Base-by-base conservation (phyloP, 768 basidiomycete genomes). In the Pholiota microspora region DNA sequence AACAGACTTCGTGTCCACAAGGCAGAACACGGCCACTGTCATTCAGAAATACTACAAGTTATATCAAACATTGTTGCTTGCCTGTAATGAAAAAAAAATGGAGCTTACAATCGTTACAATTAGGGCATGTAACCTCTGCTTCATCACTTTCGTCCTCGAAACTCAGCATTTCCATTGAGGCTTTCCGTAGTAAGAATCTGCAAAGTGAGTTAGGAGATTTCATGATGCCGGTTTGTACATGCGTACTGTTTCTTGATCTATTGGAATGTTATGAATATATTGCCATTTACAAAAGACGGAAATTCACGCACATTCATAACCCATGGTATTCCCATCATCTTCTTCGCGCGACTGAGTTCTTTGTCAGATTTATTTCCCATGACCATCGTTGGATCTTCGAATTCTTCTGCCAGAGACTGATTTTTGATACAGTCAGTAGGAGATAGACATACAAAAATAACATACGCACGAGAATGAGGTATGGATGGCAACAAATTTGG, bases 401-500 rank as follows among this genome's bases (percentile, higher is more conserved):
- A 75, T 0, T 69, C 77, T 18, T 77, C 77, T 0, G 51, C 51
- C 55, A 73, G 71, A 23, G 72, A 70, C 77, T 79, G 36, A 7
- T 10, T 28, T 28, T 21, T 4, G n/a, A 8, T 40, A 7, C 32
- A 25, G 4, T 21, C n/a, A 35, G 35, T 18, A 51, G 21, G 38
- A 23, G n/a, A 29, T 27, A 13, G 5, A 7, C 24, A 28, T 8
- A 4, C 10, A 34, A 25, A 34, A n/a, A 25, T 23, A 40, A 55
- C 35, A 15, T 15, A 64, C 79, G 28, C 48, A 86, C 85, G 35
- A 88, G 72, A 36, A 89, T 83, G 4, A 92, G 79, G 61, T 84
- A 73, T 0, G 89, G 89, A 64, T 89, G 88, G 58, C 82, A 81
- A 62, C 86, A 88, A 0, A 91, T 70, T 62, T 91, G 89, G 4